Evolutionary conservation across 2,329 filamentous ascomycete genomes (phyloP).

Genomic region (Tolypocladium nubicola): DNA sequence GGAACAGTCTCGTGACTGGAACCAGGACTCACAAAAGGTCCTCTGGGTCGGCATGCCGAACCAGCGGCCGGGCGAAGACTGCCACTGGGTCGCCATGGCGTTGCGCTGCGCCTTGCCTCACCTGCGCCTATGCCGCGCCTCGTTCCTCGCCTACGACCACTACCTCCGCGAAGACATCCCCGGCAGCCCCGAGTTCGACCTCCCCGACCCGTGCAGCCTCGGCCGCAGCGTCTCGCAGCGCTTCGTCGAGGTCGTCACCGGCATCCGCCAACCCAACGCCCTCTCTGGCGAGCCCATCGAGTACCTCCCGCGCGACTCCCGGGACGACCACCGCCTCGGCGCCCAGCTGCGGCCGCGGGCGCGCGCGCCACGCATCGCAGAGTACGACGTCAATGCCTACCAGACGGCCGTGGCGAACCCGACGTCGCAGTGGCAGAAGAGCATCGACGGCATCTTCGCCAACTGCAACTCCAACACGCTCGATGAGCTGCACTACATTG

Average conservation of each 20-base stretch:
- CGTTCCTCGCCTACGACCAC: constrained; percentile 32
- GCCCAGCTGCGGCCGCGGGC: constrained; percentile 13
- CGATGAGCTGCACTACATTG: constrained; percentile 32
- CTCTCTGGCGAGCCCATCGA: constrained; percentile 20
- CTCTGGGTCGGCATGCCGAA: constrained; percentile 38
- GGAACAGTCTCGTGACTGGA: constrained; percentile 21
- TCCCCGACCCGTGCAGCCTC: constrained; percentile 29
- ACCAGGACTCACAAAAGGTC: constrained; percentile 20
- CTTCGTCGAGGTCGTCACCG: constrained; percentile 34
- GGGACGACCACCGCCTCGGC: constrained; percentile 13
- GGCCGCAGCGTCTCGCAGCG: constrained; percentile 30
- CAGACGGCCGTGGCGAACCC: constrained; percentile 25
- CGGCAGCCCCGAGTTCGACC: constrained; percentile 24
- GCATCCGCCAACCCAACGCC: constrained; percentile 25
- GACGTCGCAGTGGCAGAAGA: constrained; percentile 30
- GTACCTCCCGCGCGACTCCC: constrained; percentile 19
- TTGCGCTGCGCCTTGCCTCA: constrained; percentile 23
- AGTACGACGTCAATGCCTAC: constrained; percentile 26
- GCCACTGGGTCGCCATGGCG: constrained; percentile 31
- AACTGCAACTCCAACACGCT: constrained; percentile 33
- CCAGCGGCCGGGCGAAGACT: constrained; percentile 22
- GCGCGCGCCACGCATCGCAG: constrained; percentile 15
- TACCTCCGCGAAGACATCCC: constrained; percentile 22
- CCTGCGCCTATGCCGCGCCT: constrained; percentile 31
- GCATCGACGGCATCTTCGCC: constrained; percentile 32